Evolutionary conservation across 169 alveolate species (phyloP), one percentile per base, ranked within the genome.

Genomic region (Plasmodium knowlesi): DNA sequence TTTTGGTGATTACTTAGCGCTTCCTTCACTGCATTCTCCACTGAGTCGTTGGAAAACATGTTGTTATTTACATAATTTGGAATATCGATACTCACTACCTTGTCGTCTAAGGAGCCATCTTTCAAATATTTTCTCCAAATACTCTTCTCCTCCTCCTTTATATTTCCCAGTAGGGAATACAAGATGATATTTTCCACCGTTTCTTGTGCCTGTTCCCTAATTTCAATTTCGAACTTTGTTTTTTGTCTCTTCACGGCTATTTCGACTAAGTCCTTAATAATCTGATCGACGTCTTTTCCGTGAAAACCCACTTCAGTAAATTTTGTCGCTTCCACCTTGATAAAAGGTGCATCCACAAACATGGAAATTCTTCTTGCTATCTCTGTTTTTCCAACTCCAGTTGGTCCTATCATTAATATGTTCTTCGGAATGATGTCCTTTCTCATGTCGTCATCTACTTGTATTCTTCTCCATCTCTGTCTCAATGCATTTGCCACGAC

Each of bases 301-400:
- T 98, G 98, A 83, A 97, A 98, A 0, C 99, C 99, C 6, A 97
- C 99, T 85, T 98, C 99, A 2, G 99, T 98, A 95, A 97, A 98
- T 53, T 97, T 98, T 2, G 99, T 98, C 30, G 99, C 99, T 84
- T 98, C 99, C 10, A 96, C 99, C 92, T 97, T 96, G 28, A 97
- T 84, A 94, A 98, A 98, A 0, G 99, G 99, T 9, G 98, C 98
- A 70, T 97, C 97, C 6, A 96, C 95, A 30, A 96, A 95, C 94
- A 95, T 93, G 1, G 98, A 97, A 32, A 98, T 97, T 30, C 97
- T 79, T 84, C 99, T 90, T 3, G 98, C 98, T 28, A 98, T 97
- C 83, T 98, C 99, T 4, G 99, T 98, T 79, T 98, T 98, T 0
- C 99, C 99, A 12, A 97, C 97, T 0, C 99, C 99, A 19, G 98